These are phyloP conservation scores for Skeletonema marinoi DNA, from an alignment of 108 stramenopile species.

Conservation along the genomic window DNA sequence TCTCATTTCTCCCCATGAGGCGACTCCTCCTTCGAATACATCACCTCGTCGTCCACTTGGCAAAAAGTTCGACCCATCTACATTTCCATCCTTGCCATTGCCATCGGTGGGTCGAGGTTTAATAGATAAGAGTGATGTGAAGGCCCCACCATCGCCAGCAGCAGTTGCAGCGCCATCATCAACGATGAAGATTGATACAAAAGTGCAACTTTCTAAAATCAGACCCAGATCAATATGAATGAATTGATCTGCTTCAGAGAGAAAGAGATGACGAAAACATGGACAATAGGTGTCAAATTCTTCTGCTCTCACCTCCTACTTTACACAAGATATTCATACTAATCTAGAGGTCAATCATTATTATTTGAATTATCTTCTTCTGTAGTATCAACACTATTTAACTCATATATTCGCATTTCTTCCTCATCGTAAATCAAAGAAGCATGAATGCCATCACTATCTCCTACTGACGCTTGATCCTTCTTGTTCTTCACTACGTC, in stretches of 20 bases:
- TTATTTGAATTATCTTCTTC: neutral
- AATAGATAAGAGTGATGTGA: no score
- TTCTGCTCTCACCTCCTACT: neutral
- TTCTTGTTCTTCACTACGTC: conserved; percentile 1
- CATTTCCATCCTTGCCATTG: neutral
- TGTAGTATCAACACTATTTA: conserved; percentile 1
- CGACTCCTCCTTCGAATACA: neutral
- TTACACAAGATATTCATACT: neutral
- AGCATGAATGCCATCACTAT: conserved; percentile 39
- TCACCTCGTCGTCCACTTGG: neutral
- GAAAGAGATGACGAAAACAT: neutral
- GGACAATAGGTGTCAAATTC: neutral
- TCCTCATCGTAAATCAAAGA: conserved; percentile 71
- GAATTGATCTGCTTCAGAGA: neutral
- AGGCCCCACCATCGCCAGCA: no score
- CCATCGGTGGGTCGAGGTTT: neutral
- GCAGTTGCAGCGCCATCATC: no score
- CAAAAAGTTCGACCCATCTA: neutral
- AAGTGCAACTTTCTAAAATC: neutral
- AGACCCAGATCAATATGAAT: neutral
- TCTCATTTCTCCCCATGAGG: neutral
- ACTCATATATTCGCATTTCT: conserved; percentile 77
- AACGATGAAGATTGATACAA: no score
- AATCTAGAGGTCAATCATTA: neutral
- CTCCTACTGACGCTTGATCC: neutral